A percentile compares a stretch with the other conserved stretches of the same genome.
phyloP scores from a whole-genome alignment of 495 filamentous ascomycete species.

The Aeminium ludgeri region DNA sequence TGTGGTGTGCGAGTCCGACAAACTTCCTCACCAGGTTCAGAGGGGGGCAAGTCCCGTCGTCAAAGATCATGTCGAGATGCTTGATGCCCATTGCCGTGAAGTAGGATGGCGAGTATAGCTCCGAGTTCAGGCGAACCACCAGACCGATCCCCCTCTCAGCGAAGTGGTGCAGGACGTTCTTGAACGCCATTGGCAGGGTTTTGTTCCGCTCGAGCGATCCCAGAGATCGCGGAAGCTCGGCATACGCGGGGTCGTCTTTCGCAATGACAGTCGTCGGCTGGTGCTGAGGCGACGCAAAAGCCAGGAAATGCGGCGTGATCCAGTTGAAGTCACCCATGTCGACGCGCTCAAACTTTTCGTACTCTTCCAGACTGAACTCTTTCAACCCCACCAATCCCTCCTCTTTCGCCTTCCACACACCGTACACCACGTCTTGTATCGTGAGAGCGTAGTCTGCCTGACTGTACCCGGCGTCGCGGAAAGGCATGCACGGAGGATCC shows the following conservation, averaged over 20 bases:
- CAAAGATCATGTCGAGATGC: conserved; percentile 98
- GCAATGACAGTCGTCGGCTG: conserved; percentile 53
- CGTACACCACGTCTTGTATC: conserved; percentile 94
- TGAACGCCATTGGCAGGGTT: conserved; percentile 62
- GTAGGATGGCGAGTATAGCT: conserved; percentile 85
- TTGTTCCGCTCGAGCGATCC: conserved; percentile 43
- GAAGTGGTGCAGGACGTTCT: conserved; percentile 88
- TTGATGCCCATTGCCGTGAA: conserved; percentile 89
- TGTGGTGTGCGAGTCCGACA: conserved; percentile 85
- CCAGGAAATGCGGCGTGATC: conserved; percentile 86
- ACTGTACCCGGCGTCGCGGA: conserved; percentile 94
- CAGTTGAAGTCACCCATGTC: conserved; percentile 99
- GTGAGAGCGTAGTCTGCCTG: conserved; percentile 91
- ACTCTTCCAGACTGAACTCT: conserved; percentile 87
- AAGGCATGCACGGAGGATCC: conserved; percentile 94
- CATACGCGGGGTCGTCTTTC: conserved; percentile 51
- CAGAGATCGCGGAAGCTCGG: conserved; percentile 49
- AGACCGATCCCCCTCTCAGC: conserved; percentile 69
- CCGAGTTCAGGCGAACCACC: conserved; percentile 87
- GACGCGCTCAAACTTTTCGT: conserved; percentile 86
- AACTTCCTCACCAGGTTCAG: conserved; percentile 75
- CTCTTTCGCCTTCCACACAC: conserved; percentile 97
- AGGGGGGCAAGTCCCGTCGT: conserved; percentile 90
- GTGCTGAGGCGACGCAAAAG: conserved; percentile 88
- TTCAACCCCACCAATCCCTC: conserved; percentile 72